Percentiles rank a stretch among this genome's conserved stretches.
Conservation (phyloP, 1,284 basidiomycete genomes). For the Phaffia rhodozyma region DNA sequence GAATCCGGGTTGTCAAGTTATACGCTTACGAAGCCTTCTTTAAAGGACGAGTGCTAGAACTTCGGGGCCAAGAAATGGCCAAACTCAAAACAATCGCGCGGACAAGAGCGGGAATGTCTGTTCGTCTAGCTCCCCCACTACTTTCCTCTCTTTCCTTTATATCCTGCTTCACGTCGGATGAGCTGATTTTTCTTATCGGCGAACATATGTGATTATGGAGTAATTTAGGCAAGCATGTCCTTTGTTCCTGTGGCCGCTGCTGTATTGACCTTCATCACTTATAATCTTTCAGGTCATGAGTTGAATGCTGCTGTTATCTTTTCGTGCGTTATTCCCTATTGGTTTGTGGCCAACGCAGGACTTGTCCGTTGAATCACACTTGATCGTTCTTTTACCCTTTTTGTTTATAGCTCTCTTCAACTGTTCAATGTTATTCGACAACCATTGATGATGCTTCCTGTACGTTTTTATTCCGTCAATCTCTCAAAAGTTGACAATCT, state of each 20-base stretch:
- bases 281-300: conserved; percentile 50
- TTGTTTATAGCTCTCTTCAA: conserved; percentile 44
- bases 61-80: conserved; percentile 45
- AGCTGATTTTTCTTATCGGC: neutral
- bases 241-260: conserved; percentile 48
- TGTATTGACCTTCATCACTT: conserved; percentile 64
- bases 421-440: conserved; percentile 53
- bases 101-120: conserved; percentile 23
- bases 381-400: no score
- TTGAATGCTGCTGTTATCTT: conserved; percentile 61
- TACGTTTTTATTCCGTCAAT: neutral
- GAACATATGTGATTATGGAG: no score
- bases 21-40: conserved; percentile 47
- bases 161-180: no score
- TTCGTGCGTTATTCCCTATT: conserved; percentile 26
- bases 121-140: conserved; percentile 9
- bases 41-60: conserved; percentile 40
- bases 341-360: no score
- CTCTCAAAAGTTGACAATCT: neutral
- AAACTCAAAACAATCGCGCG: conserved; percentile 39
- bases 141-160: neutral
- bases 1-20: conserved; percentile 35
- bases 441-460: conserved; percentile 22
- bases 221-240: conserved; percentile 41
- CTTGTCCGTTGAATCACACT: no score